Conservation (phyloP, 2,329 filamentous ascomycete genomes). For the Monosporascus sp. region DNA sequence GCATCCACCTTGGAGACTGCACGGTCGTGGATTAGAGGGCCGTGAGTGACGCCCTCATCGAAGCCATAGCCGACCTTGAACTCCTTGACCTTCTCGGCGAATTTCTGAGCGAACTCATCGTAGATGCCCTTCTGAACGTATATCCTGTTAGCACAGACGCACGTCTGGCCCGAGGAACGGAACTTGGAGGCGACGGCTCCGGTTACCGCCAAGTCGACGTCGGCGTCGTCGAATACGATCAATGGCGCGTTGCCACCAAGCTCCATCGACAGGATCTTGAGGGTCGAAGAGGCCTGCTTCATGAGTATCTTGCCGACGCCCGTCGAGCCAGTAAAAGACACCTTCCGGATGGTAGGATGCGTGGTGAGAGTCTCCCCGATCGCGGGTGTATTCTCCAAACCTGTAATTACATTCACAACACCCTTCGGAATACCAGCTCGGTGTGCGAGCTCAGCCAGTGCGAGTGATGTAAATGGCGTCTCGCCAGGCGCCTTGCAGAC, state of each 20-base stretch:
- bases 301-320: constrained; percentile 70
- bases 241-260: constrained; percentile 94
- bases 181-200: constrained; percentile 88
- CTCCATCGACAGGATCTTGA: constrained; percentile 83
- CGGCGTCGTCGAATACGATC: constrained; percentile 94
- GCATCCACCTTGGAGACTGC: constrained; percentile 73
- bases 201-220: constrained; percentile 76
- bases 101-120: constrained; percentile 63
- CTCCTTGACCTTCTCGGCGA: constrained; percentile 64
- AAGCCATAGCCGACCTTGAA: constrained; percentile 77
- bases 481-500: constrained; percentile 88
- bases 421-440: constrained; percentile 86
- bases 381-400: constrained; percentile 70
- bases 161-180: constrained; percentile 91
- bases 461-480: constrained; percentile 86
- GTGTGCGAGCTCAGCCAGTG: constrained; percentile 77
- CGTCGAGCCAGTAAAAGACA: constrained; percentile 88
- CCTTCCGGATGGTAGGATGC: constrained; percentile 72
- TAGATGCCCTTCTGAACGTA: constrained; percentile 76
- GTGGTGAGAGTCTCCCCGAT: constrained; percentile 75
- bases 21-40: constrained; percentile 78
- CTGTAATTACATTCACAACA: constrained; percentile 84
- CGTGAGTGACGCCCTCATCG: constrained; percentile 65
- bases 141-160: constrained; percentile 82
- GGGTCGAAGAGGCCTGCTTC: constrained; percentile 77